Conservation (phyloP, 2,329 filamentous ascomycete species). For the Drechslera avenae region DNA sequence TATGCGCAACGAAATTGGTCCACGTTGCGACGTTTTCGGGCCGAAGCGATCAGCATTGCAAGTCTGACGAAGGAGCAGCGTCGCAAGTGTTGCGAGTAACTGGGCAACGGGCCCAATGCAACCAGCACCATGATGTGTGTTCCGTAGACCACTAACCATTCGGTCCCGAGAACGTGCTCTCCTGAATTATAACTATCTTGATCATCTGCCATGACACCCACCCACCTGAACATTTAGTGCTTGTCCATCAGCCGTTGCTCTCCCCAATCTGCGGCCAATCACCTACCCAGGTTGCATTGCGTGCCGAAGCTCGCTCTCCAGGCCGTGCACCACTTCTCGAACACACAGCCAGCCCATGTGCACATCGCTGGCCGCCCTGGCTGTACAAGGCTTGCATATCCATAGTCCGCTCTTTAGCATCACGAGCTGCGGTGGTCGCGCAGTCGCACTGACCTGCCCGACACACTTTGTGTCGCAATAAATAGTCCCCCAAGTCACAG, state of each 20-base stretch:
- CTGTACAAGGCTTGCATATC: background rate
- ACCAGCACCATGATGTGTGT: background rate
- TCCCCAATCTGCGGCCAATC: conserved; percentile 8
- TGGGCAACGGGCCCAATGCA: background rate
- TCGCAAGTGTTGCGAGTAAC: too few species aligned
- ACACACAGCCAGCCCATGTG: background rate
- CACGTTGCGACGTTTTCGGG: conserved; percentile 1
- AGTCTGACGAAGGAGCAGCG: conserved; percentile 2
- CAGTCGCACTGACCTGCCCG: background rate
- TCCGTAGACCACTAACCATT: conserved; percentile 8
- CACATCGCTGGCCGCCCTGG: background rate
- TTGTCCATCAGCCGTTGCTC: background rate
- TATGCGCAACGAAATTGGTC: background rate
- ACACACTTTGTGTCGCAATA: conserved; percentile 5
- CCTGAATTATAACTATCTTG: background rate
- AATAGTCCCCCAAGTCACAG: conserved; percentile 1
- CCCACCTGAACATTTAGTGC: conserved; percentile 4
- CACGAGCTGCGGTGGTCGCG: conserved; percentile 1
- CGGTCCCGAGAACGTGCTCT: conserved; percentile 7
- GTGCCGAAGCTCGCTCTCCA: conserved; percentile 12
- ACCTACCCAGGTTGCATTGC: conserved; percentile 6
- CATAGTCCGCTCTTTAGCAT: background rate
- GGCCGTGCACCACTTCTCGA: conserved; percentile 5
- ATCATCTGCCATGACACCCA: conserved; percentile 3
- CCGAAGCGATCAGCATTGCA: background rate